phyloP scores from a whole-genome alignment of 805 yeast genomes.

The Wickerhamomyces bisporus region DNA sequence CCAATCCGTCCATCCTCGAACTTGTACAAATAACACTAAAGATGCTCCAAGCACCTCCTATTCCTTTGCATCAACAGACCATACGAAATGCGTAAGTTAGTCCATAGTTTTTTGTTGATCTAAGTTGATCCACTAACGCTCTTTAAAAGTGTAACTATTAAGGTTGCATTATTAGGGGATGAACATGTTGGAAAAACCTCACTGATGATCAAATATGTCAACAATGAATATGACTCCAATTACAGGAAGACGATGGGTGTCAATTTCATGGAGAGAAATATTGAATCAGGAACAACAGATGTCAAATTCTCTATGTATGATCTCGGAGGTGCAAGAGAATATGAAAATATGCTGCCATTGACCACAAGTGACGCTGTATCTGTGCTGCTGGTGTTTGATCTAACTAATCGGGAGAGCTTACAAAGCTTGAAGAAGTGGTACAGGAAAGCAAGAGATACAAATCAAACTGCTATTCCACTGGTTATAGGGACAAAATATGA shows the following conservation, averaged over 20 bases:
- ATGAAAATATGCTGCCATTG: constrained; percentile 90
- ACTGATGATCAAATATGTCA: constrained; percentile 95
- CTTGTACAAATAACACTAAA: too few species aligned
- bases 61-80: constrained; percentile 19
- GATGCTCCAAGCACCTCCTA: constrained; percentile 10
- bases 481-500: constrained; percentile 94
- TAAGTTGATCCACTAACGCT: constrained; percentile 2
- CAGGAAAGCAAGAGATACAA: constrained; percentile 83
- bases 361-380: constrained; percentile 93
- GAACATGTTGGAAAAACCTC: constrained; percentile 96
- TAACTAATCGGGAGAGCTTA: constrained; percentile 79
- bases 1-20: too few species aligned
- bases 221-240: constrained; percentile 85
- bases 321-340: constrained; percentile 92
- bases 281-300: constrained; percentile 78
- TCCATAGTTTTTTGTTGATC: too few species aligned
- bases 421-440: constrained; percentile 95
- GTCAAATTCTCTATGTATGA: constrained; percentile 94
- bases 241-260: constrained; percentile 95
- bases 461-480: constrained; percentile 85
- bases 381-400: constrained; percentile 81
- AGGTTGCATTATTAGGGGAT: constrained; percentile 92
- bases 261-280: constrained; percentile 87
- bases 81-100: constrained; percentile 18
- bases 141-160: constrained; percentile 48